These are phyloP conservation scores for Boletus smithii DNA, from an alignment of 1,284 basidiomycete genomes.

Conservation along the genomic window DNA sequence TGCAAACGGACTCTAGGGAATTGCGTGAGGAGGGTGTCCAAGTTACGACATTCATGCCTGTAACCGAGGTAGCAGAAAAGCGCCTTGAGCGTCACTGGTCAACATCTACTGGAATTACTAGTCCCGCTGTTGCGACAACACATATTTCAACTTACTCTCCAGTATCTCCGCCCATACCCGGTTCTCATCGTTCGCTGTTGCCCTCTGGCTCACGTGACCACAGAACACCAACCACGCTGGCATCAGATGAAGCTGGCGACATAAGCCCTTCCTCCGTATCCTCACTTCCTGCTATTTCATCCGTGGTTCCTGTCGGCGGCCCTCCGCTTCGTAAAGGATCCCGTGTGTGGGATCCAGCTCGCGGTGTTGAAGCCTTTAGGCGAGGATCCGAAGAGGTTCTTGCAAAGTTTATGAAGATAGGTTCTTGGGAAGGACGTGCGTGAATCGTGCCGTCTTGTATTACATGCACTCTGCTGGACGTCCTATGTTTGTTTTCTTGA, in stretches of 20 bases:
- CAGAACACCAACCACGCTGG: neutral
- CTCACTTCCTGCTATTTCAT: slow-evolving; percentile 43
- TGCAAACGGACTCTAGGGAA: slow-evolving; percentile 30
- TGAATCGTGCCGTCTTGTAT: slow-evolving; percentile 13
- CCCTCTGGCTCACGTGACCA: neutral
- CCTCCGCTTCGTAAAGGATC: slow-evolving; percentile 38
- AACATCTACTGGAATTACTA: slow-evolving; percentile 27
- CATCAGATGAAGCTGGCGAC: slow-evolving; percentile 2
- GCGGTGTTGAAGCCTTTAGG: slow-evolving; percentile 78
- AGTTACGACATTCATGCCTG: slow-evolving; percentile 16
- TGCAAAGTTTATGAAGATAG: slow-evolving; percentile 72
- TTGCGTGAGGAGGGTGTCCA: slow-evolving; percentile 26
- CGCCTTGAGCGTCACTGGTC: slow-evolving; percentile 37
- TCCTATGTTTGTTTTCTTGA: slow-evolving; percentile 3
- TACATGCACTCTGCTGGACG: neutral
- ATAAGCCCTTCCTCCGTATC: neutral
- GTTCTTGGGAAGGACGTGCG: slow-evolving; percentile 57
- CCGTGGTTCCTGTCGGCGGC: slow-evolving; percentile 43
- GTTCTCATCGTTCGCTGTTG: neutral
- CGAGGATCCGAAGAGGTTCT: slow-evolving; percentile 80
- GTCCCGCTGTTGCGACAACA: slow-evolving; percentile 28
- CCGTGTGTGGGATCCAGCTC: slow-evolving; percentile 75
- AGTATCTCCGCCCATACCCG: neutral
- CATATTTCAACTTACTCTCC: slow-evolving; percentile 20
- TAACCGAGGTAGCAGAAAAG: slow-evolving; percentile 18